Evolutionary conservation across 2,329 filamentous ascomycete species (phyloP), one percentile per base, ranked within the genome.

Genomic region (Scedosporium apiospermum): DNA sequence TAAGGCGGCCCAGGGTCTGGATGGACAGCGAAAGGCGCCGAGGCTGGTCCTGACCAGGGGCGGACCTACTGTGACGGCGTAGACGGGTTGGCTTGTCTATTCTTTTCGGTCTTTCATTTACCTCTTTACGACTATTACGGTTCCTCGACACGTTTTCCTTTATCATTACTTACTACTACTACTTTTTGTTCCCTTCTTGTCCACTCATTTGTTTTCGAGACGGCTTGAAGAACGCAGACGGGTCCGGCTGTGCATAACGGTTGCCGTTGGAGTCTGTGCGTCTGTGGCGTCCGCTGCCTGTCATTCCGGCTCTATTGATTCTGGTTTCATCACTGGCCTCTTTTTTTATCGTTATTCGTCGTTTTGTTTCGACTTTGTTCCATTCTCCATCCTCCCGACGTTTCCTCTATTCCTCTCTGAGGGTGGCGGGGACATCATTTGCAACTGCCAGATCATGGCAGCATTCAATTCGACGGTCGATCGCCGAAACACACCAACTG

Each of bases 1-100:
- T 76, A 82, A 86, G 73, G 74, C 70, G 44, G 75, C 83, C 66
- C 81, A 86, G 69, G 78, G 77, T 51, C 75, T 76, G 60, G 81
- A 84, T 66, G 80, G 82, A 64, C 86, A 91, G 76, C 90, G 91
- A 76, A 93, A 88, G 80, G 89, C 89, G 68, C 89, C 91, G 62
- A 88, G 92, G 81, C 85, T 96, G 71, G 89, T 97, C 67, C 83
- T 97, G 67, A 93, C 90, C 67, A 93, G 88, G 60, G 42, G 46
- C 18, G 60, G 60, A 18, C 60, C 60, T 38, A 61, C 60, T 18
- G 49, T 55, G 30, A 16, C 34, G 18, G 60, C 49, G 16, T 61
- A 61, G 30, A 34, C 46, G 27, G 30, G 10, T 60, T 23, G n/a
- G 34, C 21, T 23, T 42, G 16, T 16, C 30, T 18, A 9, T 55